phyloP scores from a whole-genome alignment of 768 basidiomycete genomes.

The Tylopilus cervinicoccineus region DNA sequence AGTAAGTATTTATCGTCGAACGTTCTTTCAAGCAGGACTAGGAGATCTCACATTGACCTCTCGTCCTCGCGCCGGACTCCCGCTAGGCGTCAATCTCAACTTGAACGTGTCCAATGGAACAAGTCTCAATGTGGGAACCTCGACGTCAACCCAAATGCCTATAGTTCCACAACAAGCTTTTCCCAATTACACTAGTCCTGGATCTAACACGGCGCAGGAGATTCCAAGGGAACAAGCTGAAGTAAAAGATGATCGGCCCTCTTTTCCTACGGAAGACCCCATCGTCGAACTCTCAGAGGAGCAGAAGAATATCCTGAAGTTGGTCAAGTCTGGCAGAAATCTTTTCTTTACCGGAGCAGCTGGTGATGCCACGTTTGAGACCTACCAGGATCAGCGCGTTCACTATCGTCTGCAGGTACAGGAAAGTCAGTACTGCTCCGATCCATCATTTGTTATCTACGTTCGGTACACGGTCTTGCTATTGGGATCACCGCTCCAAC shows the following conservation, averaged over 20 bases:
- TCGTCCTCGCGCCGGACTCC: background rate
- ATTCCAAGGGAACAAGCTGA: background rate
- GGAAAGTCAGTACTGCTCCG: constrained; percentile 70
- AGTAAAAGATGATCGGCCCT: background rate
- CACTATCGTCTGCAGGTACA: constrained; percentile 40
- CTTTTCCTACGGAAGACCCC: constrained; percentile 5
- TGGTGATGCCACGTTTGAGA: constrained; percentile 35
- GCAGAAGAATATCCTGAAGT: constrained; percentile 37
- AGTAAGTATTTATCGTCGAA: constrained; percentile 14
- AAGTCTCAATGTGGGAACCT: background rate
- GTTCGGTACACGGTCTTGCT: constrained; percentile 22
- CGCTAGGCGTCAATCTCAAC: constrained; percentile 21
- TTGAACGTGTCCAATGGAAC: constrained; percentile 11
- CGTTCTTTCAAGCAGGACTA: background rate
- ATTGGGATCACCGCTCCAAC: constrained; percentile 66
- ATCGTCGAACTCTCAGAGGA: constrained; percentile 33
- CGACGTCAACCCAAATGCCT: constrained; percentile 6
- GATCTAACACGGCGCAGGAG: background rate
- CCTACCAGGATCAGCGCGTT: background rate
- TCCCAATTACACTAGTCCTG: background rate
- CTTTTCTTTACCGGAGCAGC: constrained; percentile 78
- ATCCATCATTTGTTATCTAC: constrained; percentile 49
- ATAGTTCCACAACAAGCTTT: background rate
- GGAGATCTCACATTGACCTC: background rate
- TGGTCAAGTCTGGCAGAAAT: constrained; percentile 51